phyloP scores from a whole-genome alignment of 805 yeast genomes.

The Zygotorulaspora sp. region DNA sequence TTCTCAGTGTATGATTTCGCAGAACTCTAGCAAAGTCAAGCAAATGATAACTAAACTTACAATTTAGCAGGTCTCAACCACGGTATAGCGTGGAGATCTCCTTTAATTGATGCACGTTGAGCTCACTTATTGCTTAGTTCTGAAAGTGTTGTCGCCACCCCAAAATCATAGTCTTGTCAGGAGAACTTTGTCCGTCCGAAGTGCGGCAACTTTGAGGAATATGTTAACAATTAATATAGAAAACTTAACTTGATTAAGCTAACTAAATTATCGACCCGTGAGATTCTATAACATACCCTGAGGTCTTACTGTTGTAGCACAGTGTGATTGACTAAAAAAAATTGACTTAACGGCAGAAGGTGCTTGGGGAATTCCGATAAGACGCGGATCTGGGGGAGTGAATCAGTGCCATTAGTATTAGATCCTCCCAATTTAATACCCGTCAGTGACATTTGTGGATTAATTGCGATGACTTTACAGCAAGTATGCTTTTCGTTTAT shows the following conservation, averaged over 20 bases:
- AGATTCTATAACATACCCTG: too few species aligned
- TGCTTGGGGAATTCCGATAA: not conserved
- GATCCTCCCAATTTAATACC: not conserved
- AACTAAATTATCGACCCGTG: too few species aligned
- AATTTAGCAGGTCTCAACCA: too few species aligned
- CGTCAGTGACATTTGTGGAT: not conserved
- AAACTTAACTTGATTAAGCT: too few species aligned
- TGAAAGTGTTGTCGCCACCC: not conserved
- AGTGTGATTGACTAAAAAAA: too few species aligned
- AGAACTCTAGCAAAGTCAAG: too few species aligned
- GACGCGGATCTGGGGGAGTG: not conserved
- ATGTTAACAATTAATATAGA: too few species aligned
- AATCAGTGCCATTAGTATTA: not conserved
- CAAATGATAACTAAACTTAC: too few species aligned
- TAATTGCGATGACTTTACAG: not conserved
- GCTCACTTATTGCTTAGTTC: not conserved
- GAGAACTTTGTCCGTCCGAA: not conserved
- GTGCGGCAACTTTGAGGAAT: not conserved
- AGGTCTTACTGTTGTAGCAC: too few species aligned
- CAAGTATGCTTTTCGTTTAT: not conserved
- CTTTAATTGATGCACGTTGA: not conserved
- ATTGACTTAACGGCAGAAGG: too few species aligned
- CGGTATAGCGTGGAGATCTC: too few species aligned
- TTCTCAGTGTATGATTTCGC: too few species aligned
- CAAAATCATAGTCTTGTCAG: not conserved